phyloP scores from a whole-genome alignment of 139 green algal genomes.

The Gonium pectorale region DNA sequence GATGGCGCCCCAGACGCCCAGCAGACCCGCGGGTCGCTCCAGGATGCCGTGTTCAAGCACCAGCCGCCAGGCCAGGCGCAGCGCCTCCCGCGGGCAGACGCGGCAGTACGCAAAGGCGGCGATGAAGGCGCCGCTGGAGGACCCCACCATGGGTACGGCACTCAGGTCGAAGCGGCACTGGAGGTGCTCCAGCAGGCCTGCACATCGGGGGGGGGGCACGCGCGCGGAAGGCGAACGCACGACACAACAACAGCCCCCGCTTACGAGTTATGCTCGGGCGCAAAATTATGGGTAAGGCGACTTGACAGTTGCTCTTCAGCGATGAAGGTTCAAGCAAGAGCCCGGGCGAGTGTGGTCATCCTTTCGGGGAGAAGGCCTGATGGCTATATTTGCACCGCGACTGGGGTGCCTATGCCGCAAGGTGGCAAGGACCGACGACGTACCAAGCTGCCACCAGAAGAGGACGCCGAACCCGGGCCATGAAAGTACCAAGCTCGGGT shows the following conservation, averaged over 20 bases:
- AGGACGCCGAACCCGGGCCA: constrained; percentile 39
- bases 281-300: too few relatives aligned
- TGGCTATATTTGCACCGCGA: too few relatives aligned
- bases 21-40: constrained; percentile 64
- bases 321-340: too few relatives aligned
- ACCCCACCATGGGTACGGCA: constrained; percentile 19
- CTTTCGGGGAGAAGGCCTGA: too few relatives aligned
- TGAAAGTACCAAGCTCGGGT: background rate
- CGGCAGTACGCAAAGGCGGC: constrained; percentile 47
- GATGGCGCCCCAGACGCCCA: constrained; percentile 79
- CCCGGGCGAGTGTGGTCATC: too few relatives aligned
- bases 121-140: constrained; percentile 47
- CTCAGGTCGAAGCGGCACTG: constrained; percentile 40
- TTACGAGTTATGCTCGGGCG: too few relatives aligned
- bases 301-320: too few relatives aligned
- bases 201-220: background rate
- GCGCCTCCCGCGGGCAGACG: constrained; percentile 41
- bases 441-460: constrained; percentile 53
- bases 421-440: background rate
- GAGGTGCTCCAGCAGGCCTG: constrained; percentile 55
- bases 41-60: constrained; percentile 61
- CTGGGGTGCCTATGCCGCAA: background rate
- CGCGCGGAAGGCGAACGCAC: background rate
- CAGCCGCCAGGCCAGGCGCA: constrained; percentile 56
- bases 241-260: too few relatives aligned